Base-by-base conservation (phyloP, 2,329 filamentous ascomycete genomes). In the Aureobasidium melanogenum region DNA sequence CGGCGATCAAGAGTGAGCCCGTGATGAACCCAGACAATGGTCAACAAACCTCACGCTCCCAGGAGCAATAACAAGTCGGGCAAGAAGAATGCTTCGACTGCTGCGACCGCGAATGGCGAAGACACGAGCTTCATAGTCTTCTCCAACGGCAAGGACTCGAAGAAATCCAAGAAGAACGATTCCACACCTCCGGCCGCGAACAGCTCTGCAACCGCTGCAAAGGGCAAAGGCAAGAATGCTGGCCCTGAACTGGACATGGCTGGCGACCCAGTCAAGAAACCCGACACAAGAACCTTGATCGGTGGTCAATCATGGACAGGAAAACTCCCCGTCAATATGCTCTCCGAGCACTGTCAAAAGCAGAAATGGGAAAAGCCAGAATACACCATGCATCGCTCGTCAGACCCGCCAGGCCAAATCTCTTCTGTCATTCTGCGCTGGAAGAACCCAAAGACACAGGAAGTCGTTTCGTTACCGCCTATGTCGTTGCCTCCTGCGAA, bases 271-370 rank as follows among this genome's bases (percentile, higher is more conserved):
- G 78, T 78, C n/a, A 85, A 84, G 72, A 84, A 82, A 67, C 83
- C 84, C 43, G 80, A 84, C 52, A 82, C 82, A 24, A 78, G 83
- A 74, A 90, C 95, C 67, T 79, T 99, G 66, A 96, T 99, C 70
- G 94, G 91, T 44, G 94, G 94, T 52, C 85, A 91, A 62, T 97
- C 91, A 67, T 99, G 94, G 94, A 99, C 94, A 0, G 94, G 94
- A 43, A 99, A 99, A 73, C 79, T 99, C 34, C 94, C 94, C 1
- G 89, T 97, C 65, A 97, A 96, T 71, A 82, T 97, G 69, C 83
- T 97, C 65, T 90, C 89, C 38, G 94, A 97, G 79, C 89, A 96
- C 75, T 97, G 92, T 69, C 91, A 96, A 76, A 95, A 93, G 74
- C 89, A 96, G 73, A 91, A 90, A 72, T 99, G 94, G 94, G 89